Base-by-base conservation (phyloP, 129 eudicot species). In the Tanacetum coccineum region DNA sequence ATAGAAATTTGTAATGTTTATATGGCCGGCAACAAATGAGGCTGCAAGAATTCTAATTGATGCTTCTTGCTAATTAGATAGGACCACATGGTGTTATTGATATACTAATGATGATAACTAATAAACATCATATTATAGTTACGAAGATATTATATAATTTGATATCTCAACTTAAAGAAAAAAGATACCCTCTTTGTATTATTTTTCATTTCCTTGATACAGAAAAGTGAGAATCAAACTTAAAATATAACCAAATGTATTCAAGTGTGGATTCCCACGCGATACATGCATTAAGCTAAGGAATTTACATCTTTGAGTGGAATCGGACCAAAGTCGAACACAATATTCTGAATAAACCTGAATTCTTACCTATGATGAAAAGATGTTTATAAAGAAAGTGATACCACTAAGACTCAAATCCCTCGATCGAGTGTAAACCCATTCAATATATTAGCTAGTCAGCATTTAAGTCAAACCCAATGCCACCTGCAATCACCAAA, bases 261-360 rank as follows among this genome's bases (percentile, higher is more conserved):
- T 4, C 3, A 28, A n/a, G n/a, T n/a, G n/a, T n/a, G 66, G 19
- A 70, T 70, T 45, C 74, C 58, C 74, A 70, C 57, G 66, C 46
- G 74, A 56, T 57, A 70, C 74, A 70, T 18, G 19, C 39, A 57
- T 9, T 25, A 39, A 3, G 50, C 18, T 39, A 32, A 62, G 67
- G 32, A 48, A 48, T 48, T 62, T 40, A 42, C 14, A 62, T 62
- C 11, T n/a, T 17, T 18, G 42, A 25, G 67, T 62, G 67, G 67
- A 62, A 62, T 42, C 50, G 67, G 32, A 62, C 67, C 67, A n/a
- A 9, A 62, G 42, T 42, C 67, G 36, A 13, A 62, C 50, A 9
- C 52, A 2, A 9, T 42, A 44, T 25, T 70, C 59, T 44, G 14
- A 46, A 15, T 25, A 46, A 56, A 58, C 28, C 39, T 28, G 22